Base-by-base conservation (phyloP, 1,139 yeast genomes). In the Schwanniomyces etchellsii region DNA sequence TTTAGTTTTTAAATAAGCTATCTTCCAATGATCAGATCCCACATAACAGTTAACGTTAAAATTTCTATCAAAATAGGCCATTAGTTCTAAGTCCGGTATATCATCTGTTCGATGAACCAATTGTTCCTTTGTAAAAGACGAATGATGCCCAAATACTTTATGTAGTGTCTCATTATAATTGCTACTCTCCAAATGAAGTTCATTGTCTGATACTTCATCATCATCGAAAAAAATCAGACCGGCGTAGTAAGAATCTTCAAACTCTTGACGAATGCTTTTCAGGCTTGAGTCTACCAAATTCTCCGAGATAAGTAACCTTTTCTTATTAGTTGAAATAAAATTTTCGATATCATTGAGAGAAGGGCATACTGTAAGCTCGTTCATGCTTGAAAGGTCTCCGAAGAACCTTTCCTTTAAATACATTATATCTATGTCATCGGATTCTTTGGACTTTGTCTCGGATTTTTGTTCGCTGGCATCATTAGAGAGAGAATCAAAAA, bases 1-100 rank as follows among this genome's bases (percentile, higher is more conserved):
- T 25, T 21, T 28, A 21, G 23, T 20, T 26, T 20, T 25, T 13
- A 33, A 24, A 12, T 30, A 27, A 14, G 71, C 62, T 7, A 89
- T 83, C 55, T 82, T 84, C 97, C 97, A 91, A 55, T 85, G 93
- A 39, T 83, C 91, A 6, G 95, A 89, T 5, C 96, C 95, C 24
- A 27, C 23, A 10, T 93, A 72, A 95, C 95, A 85, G 48, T 75
- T 79, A 29, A 72, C 68, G 38, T 68, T 75, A 56, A 84, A 58
- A 12, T 74, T 70, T 38, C 74, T 78, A 48, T 85, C 94, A 52
- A 85, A 84, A 48, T 83, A 83, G 1, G 85, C 78, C 77, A 85
- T 76, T 33, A 85, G 62, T 43, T 80, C 85, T 34, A 70, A 69
- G 42, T 79, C 86, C 39, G 75, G 55, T 12, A 75, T 63, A 31